These are phyloP conservation scores for Tricholomella constricta DNA, from an alignment of 768 basidiomycete species.

Conservation along the genomic window DNA sequence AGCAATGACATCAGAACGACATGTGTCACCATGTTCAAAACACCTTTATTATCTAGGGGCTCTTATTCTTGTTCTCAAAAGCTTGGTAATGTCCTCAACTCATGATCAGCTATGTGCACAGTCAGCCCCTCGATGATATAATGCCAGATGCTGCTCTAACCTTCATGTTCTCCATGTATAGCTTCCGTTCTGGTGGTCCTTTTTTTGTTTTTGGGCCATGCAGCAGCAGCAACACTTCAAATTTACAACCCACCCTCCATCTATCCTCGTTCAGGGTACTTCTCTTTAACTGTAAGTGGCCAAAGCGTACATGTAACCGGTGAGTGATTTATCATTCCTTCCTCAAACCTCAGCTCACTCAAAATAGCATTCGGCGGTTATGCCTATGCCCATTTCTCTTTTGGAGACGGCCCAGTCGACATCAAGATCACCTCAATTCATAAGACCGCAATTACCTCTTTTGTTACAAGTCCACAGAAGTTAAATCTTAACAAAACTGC, in stretches of 20 bases:
- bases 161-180: neutral
- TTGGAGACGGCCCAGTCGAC: constrained; percentile 4
- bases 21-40: no score
- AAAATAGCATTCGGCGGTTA: constrained; percentile 6
- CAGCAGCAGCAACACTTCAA: neutral
- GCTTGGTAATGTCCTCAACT: no score
- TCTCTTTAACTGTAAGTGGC: neutral
- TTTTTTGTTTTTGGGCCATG: neutral
- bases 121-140: no score
- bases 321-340: neutral
- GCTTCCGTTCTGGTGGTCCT: neutral
- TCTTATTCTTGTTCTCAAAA: no score
- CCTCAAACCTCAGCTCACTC: neutral
- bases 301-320: constrained; percentile 1
- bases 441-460: neutral
- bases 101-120: neutral
- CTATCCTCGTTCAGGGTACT: constrained; percentile 1
- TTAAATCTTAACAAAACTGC: neutral
- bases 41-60: no score
- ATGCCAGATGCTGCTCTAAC: neutral
- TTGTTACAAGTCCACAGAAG: constrained; percentile 6
- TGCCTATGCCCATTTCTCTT: constrained; percentile 6
- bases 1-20: no score
- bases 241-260: constrained; percentile 1
- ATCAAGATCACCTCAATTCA: constrained; percentile 6